phyloP scores from a whole-genome alignment of 306 rosid genomes.

The Trifolium repens region DNA sequence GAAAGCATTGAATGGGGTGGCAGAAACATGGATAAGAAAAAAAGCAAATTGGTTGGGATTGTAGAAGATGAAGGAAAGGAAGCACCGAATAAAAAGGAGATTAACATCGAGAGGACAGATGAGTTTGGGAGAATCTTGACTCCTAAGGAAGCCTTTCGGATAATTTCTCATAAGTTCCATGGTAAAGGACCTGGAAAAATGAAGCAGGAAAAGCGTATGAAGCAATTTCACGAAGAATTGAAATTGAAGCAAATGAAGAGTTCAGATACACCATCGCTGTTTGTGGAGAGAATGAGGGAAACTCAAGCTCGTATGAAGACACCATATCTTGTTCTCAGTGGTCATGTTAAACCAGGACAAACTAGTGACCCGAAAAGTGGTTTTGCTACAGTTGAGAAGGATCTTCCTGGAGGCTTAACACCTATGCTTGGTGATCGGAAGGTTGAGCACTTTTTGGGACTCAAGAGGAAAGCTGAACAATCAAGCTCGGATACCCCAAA shows the following conservation, averaged over 20 bases:
- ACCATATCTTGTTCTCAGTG: slow-evolving; percentile 94
- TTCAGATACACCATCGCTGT: slow-evolving; percentile 82
- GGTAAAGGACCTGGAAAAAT: slow-evolving; percentile 96
- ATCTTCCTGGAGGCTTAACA: slow-evolving; percentile 93
- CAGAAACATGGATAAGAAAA: slow-evolving; percentile 98
- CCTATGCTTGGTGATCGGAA: slow-evolving; percentile 98
- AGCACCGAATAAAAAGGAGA: slow-evolving; percentile 69
- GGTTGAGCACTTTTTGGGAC: slow-evolving; percentile 95
- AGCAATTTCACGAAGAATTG: slow-evolving; percentile 83
- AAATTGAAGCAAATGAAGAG: slow-evolving; percentile 94
- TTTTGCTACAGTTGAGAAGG: slow-evolving; percentile 97
- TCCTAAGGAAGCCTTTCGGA: slow-evolving; percentile 88
- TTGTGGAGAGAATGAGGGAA: slow-evolving; percentile 96
- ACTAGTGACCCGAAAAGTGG: slow-evolving; percentile 96
- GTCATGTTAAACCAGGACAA: slow-evolving; percentile 95
- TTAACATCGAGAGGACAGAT: slow-evolving; percentile 89
- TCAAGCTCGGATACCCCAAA: slow-evolving; percentile 57
- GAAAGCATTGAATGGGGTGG: slow-evolving; percentile 98
- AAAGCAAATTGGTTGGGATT: slow-evolving; percentile 88
- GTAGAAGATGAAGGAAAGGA: slow-evolving; percentile 71
- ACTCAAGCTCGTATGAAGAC: slow-evolving; percentile 81
- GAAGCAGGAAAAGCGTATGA: slow-evolving; percentile 97
- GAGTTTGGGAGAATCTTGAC: slow-evolving; percentile 95
- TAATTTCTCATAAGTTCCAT: slow-evolving; percentile 82
- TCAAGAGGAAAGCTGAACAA: slow-evolving; percentile 81